phyloP scores from a whole-genome alignment of 352 stramenopile species.

The Globisporangium barbulae region DNA sequence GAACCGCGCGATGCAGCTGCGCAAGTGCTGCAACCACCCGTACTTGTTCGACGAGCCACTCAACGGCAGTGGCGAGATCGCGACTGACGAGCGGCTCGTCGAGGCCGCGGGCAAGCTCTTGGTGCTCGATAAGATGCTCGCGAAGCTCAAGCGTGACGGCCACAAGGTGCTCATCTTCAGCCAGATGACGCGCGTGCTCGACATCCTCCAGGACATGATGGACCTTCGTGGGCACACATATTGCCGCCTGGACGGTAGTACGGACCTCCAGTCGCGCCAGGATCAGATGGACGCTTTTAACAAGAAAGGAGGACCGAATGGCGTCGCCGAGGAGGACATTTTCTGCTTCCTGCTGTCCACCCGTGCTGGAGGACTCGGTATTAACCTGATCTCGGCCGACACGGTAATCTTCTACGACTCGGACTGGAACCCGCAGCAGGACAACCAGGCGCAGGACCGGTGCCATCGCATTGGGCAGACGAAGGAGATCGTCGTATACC shows the following conservation, averaged over 20 bases:
- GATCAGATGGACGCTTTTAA: conserved; percentile 98
- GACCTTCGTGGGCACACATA: conserved; percentile 87
- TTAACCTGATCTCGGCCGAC: conserved; percentile 97
- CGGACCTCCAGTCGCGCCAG: conserved; percentile 90
- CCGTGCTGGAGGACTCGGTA: conserved; percentile 94
- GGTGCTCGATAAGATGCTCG: conserved; percentile 98
- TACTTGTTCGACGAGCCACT: conserved; percentile 87
- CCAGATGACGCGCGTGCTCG: conserved; percentile 97
- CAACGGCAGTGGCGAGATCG: conserved; percentile 42
- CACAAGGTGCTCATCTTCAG: conserved; percentile 99
- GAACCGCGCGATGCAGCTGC: conserved; percentile 79
- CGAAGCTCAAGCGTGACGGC: conserved; percentile 91
- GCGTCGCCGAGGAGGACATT: conserved; percentile 38
- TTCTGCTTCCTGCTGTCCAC: conserved; percentile 88
- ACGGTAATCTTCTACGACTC: conserved; percentile 98
- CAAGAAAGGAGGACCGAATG: conserved; percentile 34
- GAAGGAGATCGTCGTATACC: conserved; percentile 90
- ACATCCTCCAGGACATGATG: conserved; percentile 98
- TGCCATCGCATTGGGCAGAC: conserved; percentile 90
- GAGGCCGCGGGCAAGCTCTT: conserved; percentile 96
- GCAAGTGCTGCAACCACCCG: conserved; percentile 87
- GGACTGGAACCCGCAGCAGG: conserved; percentile 98
- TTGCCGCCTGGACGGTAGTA: conserved; percentile 96
- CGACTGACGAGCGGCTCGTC: conserved; percentile 89
- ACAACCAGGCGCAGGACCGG: conserved; percentile 91